Conservation (phyloP, 1,139 yeast species). For the Sugiyamaella paludigena region DNA sequence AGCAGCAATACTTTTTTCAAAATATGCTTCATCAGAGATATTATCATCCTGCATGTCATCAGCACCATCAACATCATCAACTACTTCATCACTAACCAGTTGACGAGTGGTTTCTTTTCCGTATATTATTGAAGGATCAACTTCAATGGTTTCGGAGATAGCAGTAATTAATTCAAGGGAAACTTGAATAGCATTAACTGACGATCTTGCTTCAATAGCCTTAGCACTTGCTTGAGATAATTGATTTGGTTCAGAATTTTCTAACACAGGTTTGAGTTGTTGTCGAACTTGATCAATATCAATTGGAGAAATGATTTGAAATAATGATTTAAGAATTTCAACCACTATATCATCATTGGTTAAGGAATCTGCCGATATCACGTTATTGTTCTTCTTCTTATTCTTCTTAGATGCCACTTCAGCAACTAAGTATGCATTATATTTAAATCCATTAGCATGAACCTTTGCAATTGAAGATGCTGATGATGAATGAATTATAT, state of each 20-base stretch:
- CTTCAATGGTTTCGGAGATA: constrained; percentile 56
- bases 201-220: constrained; percentile 48
- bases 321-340: constrained; percentile 27
- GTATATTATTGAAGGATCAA: constrained; percentile 30
- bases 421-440: constrained; percentile 25
- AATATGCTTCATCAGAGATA: constrained; percentile 18
- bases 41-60: constrained; percentile 20
- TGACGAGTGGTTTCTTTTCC: constrained; percentile 18
- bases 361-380: not conserved
- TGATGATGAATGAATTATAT: constrained; percentile 13
- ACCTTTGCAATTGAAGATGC: constrained; percentile 25
- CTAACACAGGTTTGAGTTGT: constrained; percentile 38
- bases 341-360: constrained; percentile 12
- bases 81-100: constrained; percentile 18
- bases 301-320: constrained; percentile 32
- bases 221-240: constrained; percentile 44
- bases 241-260: constrained; percentile 45
- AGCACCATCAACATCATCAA: constrained; percentile 20
- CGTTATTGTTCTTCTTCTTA: not conserved
- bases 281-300: constrained; percentile 45
- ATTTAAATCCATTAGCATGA: constrained; percentile 29
- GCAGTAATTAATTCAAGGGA: constrained; percentile 75
- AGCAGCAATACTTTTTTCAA: constrained; percentile 16
- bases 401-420: constrained; percentile 1
- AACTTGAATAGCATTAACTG: constrained; percentile 61